Percentiles rank a stretch among this genome's conserved stretches.
Conservation (phyloP, 2,329 filamentous ascomycete species). For the Diaporthe citri region DNA sequence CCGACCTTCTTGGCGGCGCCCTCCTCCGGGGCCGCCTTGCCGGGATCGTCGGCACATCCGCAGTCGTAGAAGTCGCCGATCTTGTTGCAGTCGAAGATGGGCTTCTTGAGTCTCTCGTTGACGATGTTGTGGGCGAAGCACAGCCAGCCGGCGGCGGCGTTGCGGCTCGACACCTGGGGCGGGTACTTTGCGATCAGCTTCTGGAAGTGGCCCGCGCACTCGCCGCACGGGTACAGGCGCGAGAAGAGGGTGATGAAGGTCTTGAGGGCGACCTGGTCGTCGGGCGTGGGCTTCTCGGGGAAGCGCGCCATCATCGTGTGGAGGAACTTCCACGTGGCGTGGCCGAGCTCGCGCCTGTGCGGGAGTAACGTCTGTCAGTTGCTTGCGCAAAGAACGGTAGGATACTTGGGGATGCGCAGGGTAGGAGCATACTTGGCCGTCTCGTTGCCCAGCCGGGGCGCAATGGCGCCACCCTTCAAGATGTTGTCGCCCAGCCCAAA, state of each 20-base stretch:
- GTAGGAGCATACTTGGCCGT: constrained; percentile 73
- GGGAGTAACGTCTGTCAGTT: not conserved
- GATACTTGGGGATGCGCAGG: not conserved
- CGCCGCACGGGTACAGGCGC: constrained; percentile 78
- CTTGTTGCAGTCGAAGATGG: constrained; percentile 73
- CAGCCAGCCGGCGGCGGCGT: constrained; percentile 75
- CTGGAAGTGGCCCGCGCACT: constrained; percentile 77
- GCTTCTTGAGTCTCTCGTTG: constrained; percentile 73
- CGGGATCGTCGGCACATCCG: constrained; percentile 74
- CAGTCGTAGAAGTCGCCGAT: constrained; percentile 81
- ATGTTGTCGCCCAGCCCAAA: constrained; percentile 62
- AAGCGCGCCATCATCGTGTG: constrained; percentile 80
- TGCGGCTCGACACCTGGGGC: constrained; percentile 74
- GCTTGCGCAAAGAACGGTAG: constrained; percentile 31
- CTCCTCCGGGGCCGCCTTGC: constrained; percentile 53
- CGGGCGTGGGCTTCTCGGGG: constrained; percentile 72
- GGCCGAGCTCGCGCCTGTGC: constrained; percentile 72
- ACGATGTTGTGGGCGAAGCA: constrained; percentile 78
- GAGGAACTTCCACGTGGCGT: constrained; percentile 77
- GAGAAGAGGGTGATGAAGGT: constrained; percentile 76
- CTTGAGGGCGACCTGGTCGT: constrained; percentile 73
- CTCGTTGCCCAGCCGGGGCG: constrained; percentile 85
- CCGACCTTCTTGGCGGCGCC: constrained; percentile 40
- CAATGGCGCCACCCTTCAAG: constrained; percentile 78
- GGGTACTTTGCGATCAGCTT: constrained; percentile 71